phyloP scores from a whole-genome alignment of 1,139 yeast species.

The Candida glucosophila region DNA sequence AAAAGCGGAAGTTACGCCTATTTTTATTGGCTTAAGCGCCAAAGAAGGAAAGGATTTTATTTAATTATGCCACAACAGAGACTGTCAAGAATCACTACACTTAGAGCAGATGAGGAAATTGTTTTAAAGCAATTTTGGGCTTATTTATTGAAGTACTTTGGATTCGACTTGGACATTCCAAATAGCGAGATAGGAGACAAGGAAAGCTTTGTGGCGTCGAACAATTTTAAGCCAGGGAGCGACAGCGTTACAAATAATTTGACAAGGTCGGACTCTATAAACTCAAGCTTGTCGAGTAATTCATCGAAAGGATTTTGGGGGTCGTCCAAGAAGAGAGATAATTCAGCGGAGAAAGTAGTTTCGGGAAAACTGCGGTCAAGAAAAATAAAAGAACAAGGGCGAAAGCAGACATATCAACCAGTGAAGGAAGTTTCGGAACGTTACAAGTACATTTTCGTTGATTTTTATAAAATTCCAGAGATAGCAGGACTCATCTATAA shows the following conservation, averaged over 20 bases:
- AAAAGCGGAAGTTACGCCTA: too few relatives aligned
- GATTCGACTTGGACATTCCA: slow-evolving; percentile 26
- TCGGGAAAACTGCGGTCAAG: slow-evolving; percentile 10
- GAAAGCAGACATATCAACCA: slow-evolving; percentile 17
- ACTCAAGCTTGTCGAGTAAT: slow-evolving; percentile 21
- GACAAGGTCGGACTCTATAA: slow-evolving; percentile 18
- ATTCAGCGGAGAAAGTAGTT: slow-evolving; percentile 12
- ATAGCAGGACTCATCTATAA: slow-evolving; percentile 1
- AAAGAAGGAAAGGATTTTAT: too few relatives aligned
- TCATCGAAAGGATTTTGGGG: too few relatives aligned
- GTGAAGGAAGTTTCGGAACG: slow-evolving; percentile 18
- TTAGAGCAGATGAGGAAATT: slow-evolving; percentile 33
- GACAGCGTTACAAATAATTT: slow-evolving; percentile 16
- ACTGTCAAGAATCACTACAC: slow-evolving; percentile 33
- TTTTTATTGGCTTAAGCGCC: too few relatives aligned
- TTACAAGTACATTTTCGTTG: slow-evolving; percentile 13
- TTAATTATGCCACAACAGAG: too few relatives aligned
- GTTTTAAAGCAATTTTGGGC: slow-evolving; percentile 36
- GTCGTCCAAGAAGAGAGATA: slow-evolving; percentile 16
- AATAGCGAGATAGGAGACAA: slow-evolving; percentile 22
- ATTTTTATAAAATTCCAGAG: slow-evolving; percentile 16
- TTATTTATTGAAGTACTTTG: slow-evolving; percentile 27
- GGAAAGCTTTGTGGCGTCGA: slow-evolving; percentile 29
- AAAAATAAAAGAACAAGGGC: slow-evolving; percentile 25
- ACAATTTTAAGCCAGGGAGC: slow-evolving; percentile 7